Conservation (phyloP, 495 filamentous ascomycete genomes). For the Friedmanniomyces simplex region DNA sequence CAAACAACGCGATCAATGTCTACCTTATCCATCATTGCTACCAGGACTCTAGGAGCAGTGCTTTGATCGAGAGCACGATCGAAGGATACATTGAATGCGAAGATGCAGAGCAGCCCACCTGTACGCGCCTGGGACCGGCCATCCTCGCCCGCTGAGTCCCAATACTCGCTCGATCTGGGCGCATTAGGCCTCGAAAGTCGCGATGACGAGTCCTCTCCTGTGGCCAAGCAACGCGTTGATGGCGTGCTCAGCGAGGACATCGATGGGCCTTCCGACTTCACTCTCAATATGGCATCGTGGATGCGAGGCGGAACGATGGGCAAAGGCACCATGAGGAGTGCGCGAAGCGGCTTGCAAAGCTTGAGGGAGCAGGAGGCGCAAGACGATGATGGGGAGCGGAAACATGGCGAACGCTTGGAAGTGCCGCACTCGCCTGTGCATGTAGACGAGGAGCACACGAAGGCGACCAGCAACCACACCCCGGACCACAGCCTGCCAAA, state of each 20-base stretch:
- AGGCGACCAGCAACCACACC: constrained; percentile 15
- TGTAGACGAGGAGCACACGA: neutral
- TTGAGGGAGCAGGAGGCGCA: neutral
- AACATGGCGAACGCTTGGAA: neutral
- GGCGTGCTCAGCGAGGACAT: constrained; percentile 26
- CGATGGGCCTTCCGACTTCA: constrained; percentile 33
- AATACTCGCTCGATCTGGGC: constrained; percentile 21
- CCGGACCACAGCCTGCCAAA: constrained; percentile 17
- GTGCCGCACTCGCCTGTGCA: constrained; percentile 3
- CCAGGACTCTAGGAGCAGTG: neutral
- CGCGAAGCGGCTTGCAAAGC: neutral
- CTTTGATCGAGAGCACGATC: neutral
- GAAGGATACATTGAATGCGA: neutral
- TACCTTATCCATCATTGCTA: neutral
- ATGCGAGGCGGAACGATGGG: constrained; percentile 22
- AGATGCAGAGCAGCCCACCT: constrained; percentile 18
- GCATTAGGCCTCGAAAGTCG: constrained; percentile 13
- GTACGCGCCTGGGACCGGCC: constrained; percentile 15
- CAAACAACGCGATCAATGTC: neutral
- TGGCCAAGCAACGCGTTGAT: constrained; percentile 11
- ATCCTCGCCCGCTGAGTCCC: constrained; percentile 7
- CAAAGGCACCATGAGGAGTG: constrained; percentile 8
- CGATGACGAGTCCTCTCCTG: constrained; percentile 2
- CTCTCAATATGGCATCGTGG: constrained; percentile 30
- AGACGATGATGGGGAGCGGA: neutral